These are phyloP conservation scores for Yamadazyma blattariae DNA, from an alignment of 1,139 yeast genomes.

Conservation along the genomic window DNA sequence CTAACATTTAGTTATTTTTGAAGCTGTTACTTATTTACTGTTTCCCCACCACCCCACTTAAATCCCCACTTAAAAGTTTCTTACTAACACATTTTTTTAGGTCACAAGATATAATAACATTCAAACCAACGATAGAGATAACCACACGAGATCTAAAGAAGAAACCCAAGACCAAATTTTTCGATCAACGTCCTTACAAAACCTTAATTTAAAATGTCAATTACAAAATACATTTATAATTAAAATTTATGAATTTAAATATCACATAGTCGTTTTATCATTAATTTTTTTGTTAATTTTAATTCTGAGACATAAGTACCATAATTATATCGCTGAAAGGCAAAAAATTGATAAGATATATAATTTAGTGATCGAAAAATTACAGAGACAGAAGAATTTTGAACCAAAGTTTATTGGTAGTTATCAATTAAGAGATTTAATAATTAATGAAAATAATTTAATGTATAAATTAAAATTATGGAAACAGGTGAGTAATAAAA, in stretches of 20 bases:
- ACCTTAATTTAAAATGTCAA: constrained; percentile 61
- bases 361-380: constrained; percentile 44
- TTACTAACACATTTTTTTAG: constrained; percentile 22
- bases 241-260: constrained; percentile 44
- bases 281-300: constrained; percentile 20
- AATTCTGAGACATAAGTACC: constrained; percentile 29
- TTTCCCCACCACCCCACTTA: no score
- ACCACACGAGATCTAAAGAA: constrained; percentile 28
- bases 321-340: constrained; percentile 28
- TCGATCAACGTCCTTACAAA: constrained; percentile 72
- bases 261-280: constrained; percentile 26
- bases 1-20: no score
- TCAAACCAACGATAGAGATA: constrained; percentile 21
- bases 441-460: constrained; percentile 48
- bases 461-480: constrained; percentile 53
- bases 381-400: constrained; percentile 36
- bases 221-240: constrained; percentile 53
- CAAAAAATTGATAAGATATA: constrained; percentile 34
- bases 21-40: no score
- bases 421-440: constrained; percentile 73
- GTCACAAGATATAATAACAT: constrained; percentile 27
- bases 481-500: constrained; percentile 54
- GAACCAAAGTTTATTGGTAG: constrained; percentile 55
- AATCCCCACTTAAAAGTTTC: no score
- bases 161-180: constrained; percentile 48